A percentile compares a stretch with the other conserved stretches of the same genome.
Evolutionary conservation across 2,329 filamentous ascomycete genomes (phyloP).

Genomic region (Trichothecium sympodiale): DNA sequence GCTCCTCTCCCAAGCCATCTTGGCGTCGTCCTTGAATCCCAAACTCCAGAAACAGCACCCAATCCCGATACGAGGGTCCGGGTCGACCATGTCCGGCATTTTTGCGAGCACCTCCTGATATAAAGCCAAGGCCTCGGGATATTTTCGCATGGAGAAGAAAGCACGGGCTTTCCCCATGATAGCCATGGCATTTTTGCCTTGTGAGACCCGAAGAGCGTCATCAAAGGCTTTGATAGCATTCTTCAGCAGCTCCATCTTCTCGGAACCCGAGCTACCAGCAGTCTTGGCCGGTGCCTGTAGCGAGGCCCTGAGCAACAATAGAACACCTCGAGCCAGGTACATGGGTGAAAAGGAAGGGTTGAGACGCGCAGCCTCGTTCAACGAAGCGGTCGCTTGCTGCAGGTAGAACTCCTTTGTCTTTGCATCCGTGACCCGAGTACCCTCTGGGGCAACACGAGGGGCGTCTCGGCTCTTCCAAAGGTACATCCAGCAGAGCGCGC

Average conservation of each 20-base stretch:
- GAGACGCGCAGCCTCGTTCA: conserved; percentile 92
- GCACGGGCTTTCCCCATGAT: conserved; percentile 81
- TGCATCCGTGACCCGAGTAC: conserved; percentile 53
- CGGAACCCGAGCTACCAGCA: conserved; percentile 55
- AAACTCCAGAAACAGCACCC: conserved; percentile 97
- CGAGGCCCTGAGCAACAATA: conserved; percentile 80
- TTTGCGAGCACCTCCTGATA: conserved; percentile 83
- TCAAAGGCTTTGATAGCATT: conserved; percentile 89
- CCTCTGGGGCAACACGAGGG: conserved; percentile 50
- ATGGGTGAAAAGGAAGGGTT: conserved; percentile 88
- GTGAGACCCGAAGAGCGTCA: conserved; percentile 76
- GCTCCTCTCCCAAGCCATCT: conserved; percentile 77
- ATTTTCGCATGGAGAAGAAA: conserved; percentile 77
- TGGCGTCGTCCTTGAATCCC: conserved; percentile 87
- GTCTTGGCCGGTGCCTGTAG: conserved; percentile 65
- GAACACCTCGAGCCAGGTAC: conserved; percentile 80
- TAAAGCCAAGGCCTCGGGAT: conserved; percentile 65
- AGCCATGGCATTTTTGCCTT: conserved; percentile 83
- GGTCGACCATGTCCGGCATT: conserved; percentile 80
- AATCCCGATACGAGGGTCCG: conserved; percentile 90
- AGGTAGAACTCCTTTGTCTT: conserved; percentile 93
- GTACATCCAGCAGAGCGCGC: conserved; percentile 83
- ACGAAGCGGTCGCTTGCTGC: conserved; percentile 74
- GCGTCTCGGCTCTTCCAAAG: conserved; percentile 82
- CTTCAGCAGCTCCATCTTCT: conserved; percentile 68